Evolutionary conservation across 495 filamentous ascomycete genomes (phyloP).

Genomic region (Glutinoglossum americanum): DNA sequence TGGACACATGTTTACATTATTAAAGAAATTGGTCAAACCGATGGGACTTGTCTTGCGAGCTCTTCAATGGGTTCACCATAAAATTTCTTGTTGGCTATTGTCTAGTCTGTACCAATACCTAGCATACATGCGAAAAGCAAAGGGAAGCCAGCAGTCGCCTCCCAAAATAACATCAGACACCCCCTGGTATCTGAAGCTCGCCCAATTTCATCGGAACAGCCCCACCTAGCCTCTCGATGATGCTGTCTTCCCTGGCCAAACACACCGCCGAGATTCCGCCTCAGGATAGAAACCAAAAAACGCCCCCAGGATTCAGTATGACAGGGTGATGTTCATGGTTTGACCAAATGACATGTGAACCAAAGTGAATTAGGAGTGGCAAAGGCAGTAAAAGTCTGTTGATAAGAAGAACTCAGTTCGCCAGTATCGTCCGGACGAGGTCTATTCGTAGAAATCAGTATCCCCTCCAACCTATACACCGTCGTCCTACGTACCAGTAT

Average conservation of each 20-base stretch:
- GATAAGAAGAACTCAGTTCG: slow-evolving; percentile 36
- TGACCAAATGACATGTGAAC: background rate
- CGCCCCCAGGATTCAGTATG: background rate
- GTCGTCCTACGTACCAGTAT: slow-evolving; percentile 42
- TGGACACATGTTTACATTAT: background rate
- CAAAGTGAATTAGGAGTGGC: background rate
- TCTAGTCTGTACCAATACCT: background rate
- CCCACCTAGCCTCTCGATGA: background rate
- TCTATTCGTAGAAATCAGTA: slow-evolving; percentile 26
- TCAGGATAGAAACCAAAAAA: background rate
- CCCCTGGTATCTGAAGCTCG: background rate
- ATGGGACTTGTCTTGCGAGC: background rate
- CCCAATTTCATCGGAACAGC: background rate
- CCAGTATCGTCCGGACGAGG: slow-evolving; percentile 82
- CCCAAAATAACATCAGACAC: background rate
- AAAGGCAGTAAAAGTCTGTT: background rate
- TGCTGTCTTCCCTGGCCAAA: background rate
- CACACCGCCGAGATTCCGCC: background rate
- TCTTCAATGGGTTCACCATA: background rate
- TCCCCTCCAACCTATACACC: background rate
- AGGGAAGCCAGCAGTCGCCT: background rate
- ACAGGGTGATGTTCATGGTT: background rate
- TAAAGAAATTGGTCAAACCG: background rate
- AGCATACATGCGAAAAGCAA: background rate
- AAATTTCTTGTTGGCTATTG: background rate